phyloP scores from a whole-genome alignment of 768 basidiomycete genomes.

The Hygrophorus pudorinus region DNA sequence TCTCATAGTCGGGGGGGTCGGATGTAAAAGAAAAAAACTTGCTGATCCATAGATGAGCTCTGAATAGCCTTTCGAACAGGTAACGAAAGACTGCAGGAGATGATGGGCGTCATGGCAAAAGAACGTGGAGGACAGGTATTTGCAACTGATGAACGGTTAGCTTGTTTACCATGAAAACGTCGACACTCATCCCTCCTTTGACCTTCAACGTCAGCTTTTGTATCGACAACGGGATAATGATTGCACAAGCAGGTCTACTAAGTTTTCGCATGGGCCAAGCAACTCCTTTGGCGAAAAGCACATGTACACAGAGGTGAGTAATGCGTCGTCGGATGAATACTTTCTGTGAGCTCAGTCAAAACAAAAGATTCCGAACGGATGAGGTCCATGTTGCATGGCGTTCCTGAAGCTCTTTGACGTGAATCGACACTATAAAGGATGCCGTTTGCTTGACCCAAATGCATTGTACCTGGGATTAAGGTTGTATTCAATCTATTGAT shows the following conservation, averaged over 20 bases:
- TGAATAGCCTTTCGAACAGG: slow-evolving; percentile 32
- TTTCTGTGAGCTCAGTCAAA: slow-evolving; percentile 3
- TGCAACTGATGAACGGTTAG: slow-evolving; percentile 90
- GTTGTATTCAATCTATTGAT: too few relatives aligned
- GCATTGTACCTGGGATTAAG: too few relatives aligned
- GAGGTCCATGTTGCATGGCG: slow-evolving; percentile 91
- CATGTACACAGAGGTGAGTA: slow-evolving; percentile 82
- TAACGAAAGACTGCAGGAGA: slow-evolving; percentile 88
- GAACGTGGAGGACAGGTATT: slow-evolving; percentile 87
- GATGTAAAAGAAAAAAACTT: slow-evolving; percentile 64
- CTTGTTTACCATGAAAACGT: background rate
- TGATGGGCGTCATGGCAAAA: slow-evolving; percentile 97
- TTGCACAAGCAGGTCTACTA: slow-evolving; percentile 93
- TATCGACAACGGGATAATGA: slow-evolving; percentile 99
- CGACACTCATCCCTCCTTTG: background rate
- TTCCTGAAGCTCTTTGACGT: slow-evolving; percentile 29
- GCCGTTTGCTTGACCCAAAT: background rate
- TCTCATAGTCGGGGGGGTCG: slow-evolving; percentile 97
- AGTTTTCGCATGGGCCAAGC: slow-evolving; percentile 82
- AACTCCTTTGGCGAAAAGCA: slow-evolving; percentile 71
- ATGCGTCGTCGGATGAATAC: background rate
- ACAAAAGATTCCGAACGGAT: slow-evolving; percentile 89
- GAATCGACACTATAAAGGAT: background rate
- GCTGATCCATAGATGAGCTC: background rate
- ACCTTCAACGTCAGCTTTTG: slow-evolving; percentile 60